Conservation (phyloP, 2,329 filamentous ascomycete genomes). For the Pyrenophora tritici-repentis region DNA sequence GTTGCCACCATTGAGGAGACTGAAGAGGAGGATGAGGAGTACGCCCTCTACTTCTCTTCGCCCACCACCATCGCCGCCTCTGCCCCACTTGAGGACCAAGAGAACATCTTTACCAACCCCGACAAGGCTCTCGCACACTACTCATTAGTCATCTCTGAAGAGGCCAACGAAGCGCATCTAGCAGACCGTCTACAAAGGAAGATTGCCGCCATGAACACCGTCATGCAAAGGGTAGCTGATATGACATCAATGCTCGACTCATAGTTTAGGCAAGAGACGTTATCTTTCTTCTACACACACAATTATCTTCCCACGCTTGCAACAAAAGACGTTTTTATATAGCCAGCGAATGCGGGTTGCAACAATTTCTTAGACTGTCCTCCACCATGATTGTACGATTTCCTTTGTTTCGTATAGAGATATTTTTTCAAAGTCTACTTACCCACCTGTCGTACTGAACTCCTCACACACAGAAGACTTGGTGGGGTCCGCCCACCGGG, state of each 20-base stretch:
- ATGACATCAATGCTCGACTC: slow-evolving; percentile 45
- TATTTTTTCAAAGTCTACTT: too few relatives aligned
- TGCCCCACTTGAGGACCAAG: slow-evolving; percentile 35
- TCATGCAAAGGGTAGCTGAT: slow-evolving; percentile 40
- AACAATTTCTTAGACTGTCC: slow-evolving; percentile 26
- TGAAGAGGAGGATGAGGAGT: slow-evolving; percentile 64
- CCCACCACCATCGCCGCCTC: slow-evolving; percentile 49
- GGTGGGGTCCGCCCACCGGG: too few relatives aligned
- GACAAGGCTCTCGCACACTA: slow-evolving; percentile 69
- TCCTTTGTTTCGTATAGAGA: slow-evolving; percentile 30
- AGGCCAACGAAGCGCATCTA: slow-evolving; percentile 45
- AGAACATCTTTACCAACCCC: slow-evolving; percentile 54
- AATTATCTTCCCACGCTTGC: not conserved
- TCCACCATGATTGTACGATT: slow-evolving; percentile 38
- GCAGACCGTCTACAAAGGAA: slow-evolving; percentile 44
- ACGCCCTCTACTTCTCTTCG: slow-evolving; percentile 63
- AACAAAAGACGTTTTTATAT: not conserved
- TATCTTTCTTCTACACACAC: slow-evolving; percentile 2
- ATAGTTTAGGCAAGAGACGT: slow-evolving; percentile 18
- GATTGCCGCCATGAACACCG: slow-evolving; percentile 42
- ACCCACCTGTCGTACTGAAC: too few relatives aligned
- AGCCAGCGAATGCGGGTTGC: slow-evolving; percentile 2
- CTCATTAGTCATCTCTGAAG: slow-evolving; percentile 66
- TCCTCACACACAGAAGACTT: too few relatives aligned
- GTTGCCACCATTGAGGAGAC: slow-evolving; percentile 26